A percentile compares a stretch with the other conserved stretches of the same genome.
phyloP scores from a whole-genome alignment of 257 asterid species.

The Dorcoceras hygrometricum region DNA sequence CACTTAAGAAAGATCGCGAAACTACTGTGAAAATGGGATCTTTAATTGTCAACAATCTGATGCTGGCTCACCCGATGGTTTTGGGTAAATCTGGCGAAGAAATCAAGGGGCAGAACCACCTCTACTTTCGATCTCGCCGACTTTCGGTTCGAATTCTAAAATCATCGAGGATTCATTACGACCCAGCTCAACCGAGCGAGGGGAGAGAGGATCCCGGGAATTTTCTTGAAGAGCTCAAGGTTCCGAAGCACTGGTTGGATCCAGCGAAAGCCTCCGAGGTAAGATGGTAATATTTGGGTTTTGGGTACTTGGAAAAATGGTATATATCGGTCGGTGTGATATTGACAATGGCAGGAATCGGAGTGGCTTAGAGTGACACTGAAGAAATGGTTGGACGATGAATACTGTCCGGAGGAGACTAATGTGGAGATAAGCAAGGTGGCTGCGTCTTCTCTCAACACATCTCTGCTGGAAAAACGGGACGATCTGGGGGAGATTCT shows the following conservation, averaged over 20 bases:
- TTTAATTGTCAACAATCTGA: constrained; percentile 19
- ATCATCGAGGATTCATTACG: constrained; percentile 4
- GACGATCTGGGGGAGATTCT: constrained; percentile 75
- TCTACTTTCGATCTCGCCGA: constrained; percentile 19
- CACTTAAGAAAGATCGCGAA: no score
- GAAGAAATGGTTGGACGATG: constrained; percentile 87
- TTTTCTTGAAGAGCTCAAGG: constrained; percentile 54
- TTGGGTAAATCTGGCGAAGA: constrained; percentile 8
- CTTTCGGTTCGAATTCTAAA: constrained; percentile 19
- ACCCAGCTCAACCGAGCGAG: constrained; percentile 29
- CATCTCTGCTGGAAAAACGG: constrained; percentile 52
- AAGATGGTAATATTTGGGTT: constrained; percentile 2
- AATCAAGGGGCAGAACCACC: background rate
- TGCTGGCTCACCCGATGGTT: constrained; percentile 15
- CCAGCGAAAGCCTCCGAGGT: constrained; percentile 74
- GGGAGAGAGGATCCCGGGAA: constrained; percentile 34
- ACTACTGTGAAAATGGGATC: constrained; percentile 20
- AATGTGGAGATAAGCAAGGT: constrained; percentile 67
- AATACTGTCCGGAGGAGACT: constrained; percentile 87
- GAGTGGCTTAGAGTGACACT: constrained; percentile 77
- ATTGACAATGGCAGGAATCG: constrained; percentile 65
- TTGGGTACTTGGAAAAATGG: background rate
- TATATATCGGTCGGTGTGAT: background rate
- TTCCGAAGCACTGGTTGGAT: constrained; percentile 70
- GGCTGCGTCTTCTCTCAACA: constrained; percentile 66